Evolutionary conservation across 345 rosid species (phyloP).

Genomic region (Pelargonium nanum): DNA sequence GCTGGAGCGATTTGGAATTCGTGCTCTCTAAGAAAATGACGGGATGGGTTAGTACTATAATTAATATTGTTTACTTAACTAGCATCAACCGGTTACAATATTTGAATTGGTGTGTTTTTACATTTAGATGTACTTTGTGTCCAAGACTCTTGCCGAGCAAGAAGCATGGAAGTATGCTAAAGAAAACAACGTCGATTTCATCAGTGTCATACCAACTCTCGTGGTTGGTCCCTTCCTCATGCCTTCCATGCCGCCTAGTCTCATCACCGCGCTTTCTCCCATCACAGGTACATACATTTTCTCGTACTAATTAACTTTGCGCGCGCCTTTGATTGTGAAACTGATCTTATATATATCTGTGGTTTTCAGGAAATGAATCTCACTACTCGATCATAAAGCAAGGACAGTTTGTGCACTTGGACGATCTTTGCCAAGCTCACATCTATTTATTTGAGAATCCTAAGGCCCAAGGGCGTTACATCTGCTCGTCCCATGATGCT

Average conservation of each 20-base stretch:
- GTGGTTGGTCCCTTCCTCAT: constrained; percentile 28
- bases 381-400: constrained; percentile 73
- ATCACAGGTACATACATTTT: constrained; percentile 11
- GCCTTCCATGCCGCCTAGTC: constrained; percentile 18
- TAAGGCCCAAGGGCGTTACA: constrained; percentile 65
- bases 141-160: constrained; percentile 23
- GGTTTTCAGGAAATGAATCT: constrained; percentile 51
- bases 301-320: too few species aligned
- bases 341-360: not conserved
- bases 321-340: too few species aligned
- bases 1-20: constrained; percentile 29
- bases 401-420: constrained; percentile 79
- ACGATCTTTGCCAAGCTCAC: constrained; percentile 79
- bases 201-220: constrained; percentile 17
- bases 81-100: too few species aligned
- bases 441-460: constrained; percentile 61
- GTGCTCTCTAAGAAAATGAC: constrained; percentile 16
- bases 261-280: constrained; percentile 15
- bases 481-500: constrained; percentile 60
- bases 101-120: not conserved
- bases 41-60: constrained; percentile 17
- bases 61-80: too few species aligned
- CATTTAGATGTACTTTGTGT: constrained; percentile 17
- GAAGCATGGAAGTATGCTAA: constrained; percentile 26
- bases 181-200: constrained; percentile 22